Base-by-base conservation (phyloP, 2,329 filamentous ascomycete genomes). In the Fusarium pseudograminearum region DNA sequence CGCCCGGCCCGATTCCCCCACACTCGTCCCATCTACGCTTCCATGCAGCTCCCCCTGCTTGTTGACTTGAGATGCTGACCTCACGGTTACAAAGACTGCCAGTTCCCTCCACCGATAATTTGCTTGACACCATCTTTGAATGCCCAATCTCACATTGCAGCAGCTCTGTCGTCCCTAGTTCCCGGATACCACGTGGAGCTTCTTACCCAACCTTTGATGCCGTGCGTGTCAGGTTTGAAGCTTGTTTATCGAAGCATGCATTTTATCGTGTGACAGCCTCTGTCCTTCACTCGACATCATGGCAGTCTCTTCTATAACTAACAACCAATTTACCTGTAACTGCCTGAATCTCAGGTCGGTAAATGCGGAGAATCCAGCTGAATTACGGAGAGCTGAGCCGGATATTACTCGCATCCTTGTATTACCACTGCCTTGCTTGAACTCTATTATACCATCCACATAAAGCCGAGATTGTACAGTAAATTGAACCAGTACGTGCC, bases 1-100 rank as follows among this genome's bases (percentile, higher is more conserved):
- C 48, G 57, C 34, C 60, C 73, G 73, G 73, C 44, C 73, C 73
- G 73, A 74, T 72, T 75, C 71, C 71, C 73, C 69, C 69, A 71
- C 73, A 74, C 67, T 73, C 69, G 36, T 56, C 61, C 57, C 65
- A 65, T 56, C 57, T 42, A 45, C 58, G 41, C 63, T 68, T 51
- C 64, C 64, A 47, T 69, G 60, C 60, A 62, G 30, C 51, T 53
- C 47, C 53, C 50, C 60, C 57, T n/a, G n/a, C 22, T 38, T 20
- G 26, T 48, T 46, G 24, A 52, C 24, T 40, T 36, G 34, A 52
- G 36, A 52, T 52, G 48, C 40, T 52, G 61, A 54, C 63, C 61
- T 65, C 54, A 65, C 61, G 42, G 47, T 53, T 40, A 57, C 34
- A 52, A 41, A 40, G 36, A 52, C 46, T n/a, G 41, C 12, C 44